Conservation (phyloP, 129 eudicot genomes). For the Escallonia herrerae region DNA sequence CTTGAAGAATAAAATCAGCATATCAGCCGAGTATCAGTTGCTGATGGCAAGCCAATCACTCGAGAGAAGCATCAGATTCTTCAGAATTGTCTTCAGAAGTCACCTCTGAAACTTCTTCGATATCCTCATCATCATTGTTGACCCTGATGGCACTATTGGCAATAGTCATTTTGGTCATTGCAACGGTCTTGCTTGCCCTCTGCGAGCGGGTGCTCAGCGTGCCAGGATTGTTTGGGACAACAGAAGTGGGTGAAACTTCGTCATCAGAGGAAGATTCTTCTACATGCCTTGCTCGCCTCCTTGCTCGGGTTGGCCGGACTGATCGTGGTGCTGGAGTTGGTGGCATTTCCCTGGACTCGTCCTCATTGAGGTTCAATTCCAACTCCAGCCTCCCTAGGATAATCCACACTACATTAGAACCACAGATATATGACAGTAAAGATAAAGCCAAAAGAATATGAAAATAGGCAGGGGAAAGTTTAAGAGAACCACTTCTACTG, state of each 20-base stretch:
- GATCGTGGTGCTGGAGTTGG: slow-evolving; percentile 73
- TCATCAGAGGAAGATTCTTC: slow-evolving; percentile 60
- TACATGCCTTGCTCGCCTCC: slow-evolving; percentile 48
- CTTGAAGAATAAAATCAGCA: neutral
- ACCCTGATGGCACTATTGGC: slow-evolving; percentile 29
- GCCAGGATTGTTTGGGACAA: slow-evolving; percentile 35
- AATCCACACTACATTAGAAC: neutral
- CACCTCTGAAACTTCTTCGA: slow-evolving; percentile 38
- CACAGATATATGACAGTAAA: neutral
- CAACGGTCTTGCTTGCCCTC: slow-evolving; percentile 93
- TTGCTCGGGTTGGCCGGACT: slow-evolving; percentile 36
- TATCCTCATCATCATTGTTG: slow-evolving; percentile 31
- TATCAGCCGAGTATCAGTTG: neutral
- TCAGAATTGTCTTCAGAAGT: slow-evolving; percentile 63
- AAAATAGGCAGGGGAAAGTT: neutral
- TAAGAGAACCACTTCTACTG: no score
- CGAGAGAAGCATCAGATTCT: slow-evolving; percentile 12
- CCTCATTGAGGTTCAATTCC: slow-evolving; percentile 31
- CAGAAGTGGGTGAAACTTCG: slow-evolving; percentile 44
- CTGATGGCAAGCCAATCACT: neutral
- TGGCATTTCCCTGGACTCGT: slow-evolving; percentile 39
- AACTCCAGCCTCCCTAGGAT: slow-evolving; percentile 53
- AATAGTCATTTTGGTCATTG: slow-evolving; percentile 58
- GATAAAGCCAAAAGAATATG: neutral
- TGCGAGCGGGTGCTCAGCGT: slow-evolving; percentile 58